Conservation (phyloP, 208 protist species). For the Crithidia bombi region DNA sequence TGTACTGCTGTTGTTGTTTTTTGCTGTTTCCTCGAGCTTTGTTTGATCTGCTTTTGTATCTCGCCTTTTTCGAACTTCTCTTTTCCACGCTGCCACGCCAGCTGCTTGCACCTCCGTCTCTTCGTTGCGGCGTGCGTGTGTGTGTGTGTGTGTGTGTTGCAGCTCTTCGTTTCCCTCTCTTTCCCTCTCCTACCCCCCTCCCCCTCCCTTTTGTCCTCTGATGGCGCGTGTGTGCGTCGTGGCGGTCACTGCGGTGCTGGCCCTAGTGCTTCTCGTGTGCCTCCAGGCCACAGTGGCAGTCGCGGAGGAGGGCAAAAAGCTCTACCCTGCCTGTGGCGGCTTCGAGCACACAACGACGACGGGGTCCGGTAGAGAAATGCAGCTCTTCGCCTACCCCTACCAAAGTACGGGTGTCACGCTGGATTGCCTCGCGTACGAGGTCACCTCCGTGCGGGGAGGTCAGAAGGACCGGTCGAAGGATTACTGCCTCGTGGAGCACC, state of each 20-base stretch:
- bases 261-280: slow-evolving; percentile 20
- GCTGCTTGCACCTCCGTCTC: no score
- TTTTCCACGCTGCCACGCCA: no score
- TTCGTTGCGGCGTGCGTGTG: no score
- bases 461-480: slow-evolving; percentile 33
- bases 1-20: no score
- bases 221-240: slow-evolving; percentile 11
- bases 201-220: slow-evolving; percentile 8
- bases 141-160: slow-evolving; percentile 1
- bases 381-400: slow-evolving; percentile 25
- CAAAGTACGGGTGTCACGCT: slow-evolving; percentile 31
- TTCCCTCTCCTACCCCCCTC: no score
- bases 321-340: slow-evolving; percentile 64
- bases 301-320: slow-evolving; percentile 28
- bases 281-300: slow-evolving; percentile 1
- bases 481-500: slow-evolving; percentile 59
- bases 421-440: slow-evolving; percentile 69
- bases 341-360: slow-evolving; percentile 27
- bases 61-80: no score
- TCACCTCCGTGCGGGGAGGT: slow-evolving; percentile 43
- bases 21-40: no score
- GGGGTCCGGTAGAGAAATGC: slow-evolving; percentile 18
- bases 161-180: neutral
- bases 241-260: slow-evolving; percentile 16
- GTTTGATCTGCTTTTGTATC: no score